These are phyloP conservation scores for Fusarium sp. DNA, from an alignment of 2,329 filamentous ascomycete species.

Conservation along the genomic window DNA sequence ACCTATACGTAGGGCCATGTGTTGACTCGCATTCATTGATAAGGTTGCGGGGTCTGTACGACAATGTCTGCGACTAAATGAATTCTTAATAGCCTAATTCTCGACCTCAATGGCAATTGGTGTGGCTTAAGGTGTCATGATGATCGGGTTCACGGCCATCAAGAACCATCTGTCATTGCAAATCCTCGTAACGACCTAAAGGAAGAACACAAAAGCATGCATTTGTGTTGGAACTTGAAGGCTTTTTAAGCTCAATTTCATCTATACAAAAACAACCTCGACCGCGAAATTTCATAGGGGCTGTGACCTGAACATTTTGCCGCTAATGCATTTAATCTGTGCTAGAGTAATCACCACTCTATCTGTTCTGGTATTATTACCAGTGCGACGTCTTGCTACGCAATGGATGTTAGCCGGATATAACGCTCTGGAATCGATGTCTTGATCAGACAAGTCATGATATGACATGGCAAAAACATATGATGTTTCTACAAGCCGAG, in stretches of 20 bases:
- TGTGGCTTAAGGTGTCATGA: conserved; percentile 2
- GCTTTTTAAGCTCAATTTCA: background rate
- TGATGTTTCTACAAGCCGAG: background rate
- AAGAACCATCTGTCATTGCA: background rate
- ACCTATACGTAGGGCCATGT: background rate
- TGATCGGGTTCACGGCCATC: background rate
- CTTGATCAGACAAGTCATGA: conserved; percentile 9
- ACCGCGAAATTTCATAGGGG: background rate
- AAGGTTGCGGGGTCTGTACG: background rate
- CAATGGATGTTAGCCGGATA: background rate
- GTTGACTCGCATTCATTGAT: background rate
- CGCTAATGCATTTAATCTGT: conserved; percentile 4
- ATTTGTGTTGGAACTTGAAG: background rate
- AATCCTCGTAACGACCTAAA: background rate
- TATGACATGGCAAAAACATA: background rate
- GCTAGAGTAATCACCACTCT: background rate
- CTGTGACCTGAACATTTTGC: background rate
- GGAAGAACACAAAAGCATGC: background rate
- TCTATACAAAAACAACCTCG: background rate
- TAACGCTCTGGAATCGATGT: background rate
- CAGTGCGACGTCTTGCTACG: background rate
- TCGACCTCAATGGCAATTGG: background rate
- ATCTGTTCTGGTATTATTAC: background rate
- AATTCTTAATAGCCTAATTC: background rate
- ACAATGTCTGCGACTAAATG: background rate